Conservation (phyloP, 352 stramenopile species). For the Phytophthora tentaculata region DNA sequence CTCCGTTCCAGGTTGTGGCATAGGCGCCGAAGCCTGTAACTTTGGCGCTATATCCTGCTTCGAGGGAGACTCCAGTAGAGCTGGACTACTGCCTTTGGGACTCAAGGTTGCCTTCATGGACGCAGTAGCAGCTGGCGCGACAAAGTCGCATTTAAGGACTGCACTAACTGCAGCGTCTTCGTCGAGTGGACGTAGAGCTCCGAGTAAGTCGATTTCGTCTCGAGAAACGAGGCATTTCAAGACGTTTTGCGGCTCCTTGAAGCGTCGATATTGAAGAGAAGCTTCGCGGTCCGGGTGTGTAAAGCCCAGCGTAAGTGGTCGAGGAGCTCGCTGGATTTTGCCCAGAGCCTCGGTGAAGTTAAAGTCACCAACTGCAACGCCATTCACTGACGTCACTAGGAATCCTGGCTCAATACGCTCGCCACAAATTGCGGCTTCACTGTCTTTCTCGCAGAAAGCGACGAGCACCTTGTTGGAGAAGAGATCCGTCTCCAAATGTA, state of each 20-base stretch:
- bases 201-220: slow-evolving; percentile 53
- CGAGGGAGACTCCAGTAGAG: slow-evolving; percentile 12
- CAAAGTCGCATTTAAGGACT: slow-evolving; percentile 57
- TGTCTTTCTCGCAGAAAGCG: slow-evolving; percentile 66
- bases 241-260: slow-evolving; percentile 61
- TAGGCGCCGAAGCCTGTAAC: slow-evolving; percentile 15
- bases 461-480: slow-evolving; percentile 68
- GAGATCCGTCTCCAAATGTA: slow-evolving; percentile 74
- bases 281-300: slow-evolving; percentile 36
- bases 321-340: slow-evolving; percentile 52
- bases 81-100: slow-evolving; percentile 21
- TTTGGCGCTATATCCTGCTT: not conserved
- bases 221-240: slow-evolving; percentile 56
- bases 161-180: slow-evolving; percentile 52
- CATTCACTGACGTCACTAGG: slow-evolving; percentile 74
- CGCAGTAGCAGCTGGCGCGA: slow-evolving; percentile 27
- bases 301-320: slow-evolving; percentile 69
- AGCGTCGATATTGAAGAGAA: slow-evolving; percentile 41
- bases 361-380: slow-evolving; percentile 42
- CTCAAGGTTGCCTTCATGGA: slow-evolving; percentile 19
- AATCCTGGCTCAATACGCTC: slow-evolving; percentile 60
- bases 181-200: slow-evolving; percentile 55
- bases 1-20: slow-evolving; percentile 13
- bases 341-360: slow-evolving; percentile 57
- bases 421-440: slow-evolving; percentile 50